Evolutionary conservation across 345 rosid genomes (phyloP).

Genomic region (Hibiscus trionum): DNA sequence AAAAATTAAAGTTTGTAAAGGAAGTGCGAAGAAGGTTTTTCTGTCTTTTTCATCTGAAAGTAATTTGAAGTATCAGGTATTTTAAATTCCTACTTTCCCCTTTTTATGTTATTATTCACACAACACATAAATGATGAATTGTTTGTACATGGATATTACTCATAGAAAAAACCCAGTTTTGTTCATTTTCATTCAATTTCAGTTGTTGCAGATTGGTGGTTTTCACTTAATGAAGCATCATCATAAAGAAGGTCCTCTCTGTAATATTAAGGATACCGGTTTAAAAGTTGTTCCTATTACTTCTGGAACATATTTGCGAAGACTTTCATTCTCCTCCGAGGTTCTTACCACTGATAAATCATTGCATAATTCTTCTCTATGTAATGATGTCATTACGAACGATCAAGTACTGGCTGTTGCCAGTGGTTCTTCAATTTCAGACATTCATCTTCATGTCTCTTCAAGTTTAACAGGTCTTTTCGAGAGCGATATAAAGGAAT

Average conservation of each 20-base stretch:
- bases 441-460: slow-evolving; percentile 48
- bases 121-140: not conserved
- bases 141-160: not conserved
- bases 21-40: slow-evolving; percentile 39
- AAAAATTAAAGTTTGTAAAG: slow-evolving; percentile 22
- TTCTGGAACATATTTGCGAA: slow-evolving; percentile 41
- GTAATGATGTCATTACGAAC: slow-evolving; percentile 19
- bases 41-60: slow-evolving; percentile 50
- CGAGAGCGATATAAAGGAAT: slow-evolving; percentile 29
- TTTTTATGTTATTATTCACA: not conserved
- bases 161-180: not conserved
- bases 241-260: slow-evolving; percentile 35
- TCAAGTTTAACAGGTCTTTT: slow-evolving; percentile 28
- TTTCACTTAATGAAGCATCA: slow-evolving; percentile 65
- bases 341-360: slow-evolving; percentile 20
- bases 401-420: slow-evolving; percentile 13
- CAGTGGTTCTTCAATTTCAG: slow-evolving; percentile 29
- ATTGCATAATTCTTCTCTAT: slow-evolving; percentile 14
- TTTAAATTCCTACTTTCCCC: not conserved
- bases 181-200: slow-evolving; percentile 30
- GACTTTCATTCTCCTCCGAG: slow-evolving; percentile 42
- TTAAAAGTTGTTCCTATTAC: slow-evolving; percentile 25
- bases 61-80: slow-evolving; percentile 42
- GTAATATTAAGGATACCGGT: slow-evolving; percentile 23
- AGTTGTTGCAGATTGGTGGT: slow-evolving; percentile 68